These are phyloP conservation scores for Trichoderma endophyticum DNA, from an alignment of 2,329 filamentous ascomycete genomes.

Conservation along the genomic window DNA sequence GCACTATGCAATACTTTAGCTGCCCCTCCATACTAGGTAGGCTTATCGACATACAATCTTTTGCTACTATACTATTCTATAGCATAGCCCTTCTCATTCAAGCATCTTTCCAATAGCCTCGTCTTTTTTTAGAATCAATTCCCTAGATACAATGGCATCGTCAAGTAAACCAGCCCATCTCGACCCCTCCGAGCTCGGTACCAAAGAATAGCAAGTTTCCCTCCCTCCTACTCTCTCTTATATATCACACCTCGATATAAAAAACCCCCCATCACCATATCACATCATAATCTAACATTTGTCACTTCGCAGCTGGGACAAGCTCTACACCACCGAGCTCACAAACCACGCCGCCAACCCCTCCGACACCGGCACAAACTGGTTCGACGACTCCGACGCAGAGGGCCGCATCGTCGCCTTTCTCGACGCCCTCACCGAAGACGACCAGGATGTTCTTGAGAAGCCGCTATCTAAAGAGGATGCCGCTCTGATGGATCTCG, in stretches of 20 bases:
- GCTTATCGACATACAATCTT: background rate
- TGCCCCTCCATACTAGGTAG: conserved; percentile 24
- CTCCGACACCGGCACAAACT: conserved; percentile 80
- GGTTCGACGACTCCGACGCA: conserved; percentile 93
- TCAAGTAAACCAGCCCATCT: conserved; percentile 59
- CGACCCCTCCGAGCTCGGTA: conserved; percentile 75
- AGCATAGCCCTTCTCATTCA: background rate
- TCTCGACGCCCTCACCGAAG: conserved; percentile 46
- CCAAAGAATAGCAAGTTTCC: conserved; percentile 76
- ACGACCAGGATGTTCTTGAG: conserved; percentile 26
- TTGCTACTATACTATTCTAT: background rate
- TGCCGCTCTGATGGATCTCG: conserved; percentile 74
- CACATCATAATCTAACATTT: background rate
- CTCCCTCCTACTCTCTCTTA: background rate
- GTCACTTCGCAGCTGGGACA: conserved; percentile 61
- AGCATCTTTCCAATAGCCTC: background rate
- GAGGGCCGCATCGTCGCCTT: conserved; percentile 75
- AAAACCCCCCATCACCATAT: no score
- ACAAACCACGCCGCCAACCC: conserved; percentile 69
- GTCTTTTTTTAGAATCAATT: background rate
- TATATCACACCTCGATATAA: background rate
- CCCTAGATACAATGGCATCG: background rate
- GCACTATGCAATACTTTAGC: conserved; percentile 2
- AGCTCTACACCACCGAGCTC: conserved; percentile 68
- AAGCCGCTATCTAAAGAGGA: conserved; percentile 19